Percentiles rank a stretch among this genome's conserved stretches.
Evolutionary conservation across 139 green algal species (phyloP).

Genomic region (Coccomyxa sp.): DNA sequence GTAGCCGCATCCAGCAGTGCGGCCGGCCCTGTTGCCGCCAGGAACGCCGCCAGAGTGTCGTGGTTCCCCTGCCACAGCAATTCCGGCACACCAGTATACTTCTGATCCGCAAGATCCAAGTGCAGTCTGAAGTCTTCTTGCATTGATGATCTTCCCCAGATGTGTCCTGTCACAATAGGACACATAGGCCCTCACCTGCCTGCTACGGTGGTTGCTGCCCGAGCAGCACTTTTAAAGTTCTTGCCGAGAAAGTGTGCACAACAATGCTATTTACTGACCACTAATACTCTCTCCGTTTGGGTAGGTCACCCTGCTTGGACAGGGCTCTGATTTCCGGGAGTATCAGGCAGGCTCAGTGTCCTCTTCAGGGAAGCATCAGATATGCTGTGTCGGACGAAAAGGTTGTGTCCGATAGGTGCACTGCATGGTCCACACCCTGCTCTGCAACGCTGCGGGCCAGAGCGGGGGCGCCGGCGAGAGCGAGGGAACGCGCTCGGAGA

Average conservation of each 20-base stretch:
- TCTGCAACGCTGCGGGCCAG: slow-evolving; percentile 32
- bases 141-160: slow-evolving; percentile 29
- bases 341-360: too few relatives aligned
- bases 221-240: too few relatives aligned
- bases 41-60: slow-evolving; percentile 39
- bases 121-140: not conserved
- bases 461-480: slow-evolving; percentile 32
- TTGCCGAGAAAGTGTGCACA: too few relatives aligned
- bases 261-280: too few relatives aligned
- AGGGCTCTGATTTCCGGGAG: too few relatives aligned
- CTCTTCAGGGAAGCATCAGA: too few relatives aligned
- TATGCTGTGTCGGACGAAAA: too few relatives aligned
- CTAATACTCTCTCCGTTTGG: too few relatives aligned
- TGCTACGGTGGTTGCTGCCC: too few relatives aligned
- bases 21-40: slow-evolving; percentile 36
- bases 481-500: slow-evolving; percentile 35
- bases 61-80: slow-evolving; percentile 30
- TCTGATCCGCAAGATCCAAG: not conserved
- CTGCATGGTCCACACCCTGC: slow-evolving; percentile 12
- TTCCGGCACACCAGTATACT: slow-evolving; percentile 3
- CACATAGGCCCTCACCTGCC: too few relatives aligned
- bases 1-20: slow-evolving; percentile 27
- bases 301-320: too few relatives aligned
- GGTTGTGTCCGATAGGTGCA: too few relatives aligned
- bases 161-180: not conserved